phyloP scores from a whole-genome alignment of 2,329 filamentous ascomycete genomes.

The Sarocladium kiliense region DNA sequence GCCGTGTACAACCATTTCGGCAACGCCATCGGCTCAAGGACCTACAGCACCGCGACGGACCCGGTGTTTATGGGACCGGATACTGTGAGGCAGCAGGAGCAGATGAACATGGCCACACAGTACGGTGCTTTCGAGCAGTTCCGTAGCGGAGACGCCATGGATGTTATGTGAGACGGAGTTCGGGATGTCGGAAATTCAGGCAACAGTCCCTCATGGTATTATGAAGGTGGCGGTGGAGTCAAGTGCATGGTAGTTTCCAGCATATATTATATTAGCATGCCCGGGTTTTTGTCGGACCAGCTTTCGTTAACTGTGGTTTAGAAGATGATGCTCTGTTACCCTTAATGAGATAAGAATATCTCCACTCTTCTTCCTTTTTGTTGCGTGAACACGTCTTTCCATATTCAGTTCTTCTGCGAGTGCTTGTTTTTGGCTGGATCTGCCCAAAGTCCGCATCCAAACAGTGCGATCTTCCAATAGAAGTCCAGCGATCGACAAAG shows the following conservation, averaged over 20 bases:
- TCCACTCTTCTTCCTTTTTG: neutral
- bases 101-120: constrained; percentile 61
- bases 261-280: neutral
- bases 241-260: neutral
- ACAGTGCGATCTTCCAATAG: too few species aligned
- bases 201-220: neutral
- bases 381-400: neutral
- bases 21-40: constrained; percentile 28
- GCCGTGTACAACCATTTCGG: constrained; percentile 27
- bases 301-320: neutral
- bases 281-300: neutral
- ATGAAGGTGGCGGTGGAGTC: too few species aligned
- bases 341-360: neutral
- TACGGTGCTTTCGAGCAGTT: constrained; percentile 58
- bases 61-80: constrained; percentile 57
- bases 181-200: neutral
- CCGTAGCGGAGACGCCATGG: constrained; percentile 40
- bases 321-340: neutral
- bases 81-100: constrained; percentile 43
- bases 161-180: constrained; percentile 30
- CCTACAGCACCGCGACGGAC: constrained; percentile 56
- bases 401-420: too few species aligned
- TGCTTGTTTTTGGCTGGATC: too few species aligned
- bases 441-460: too few species aligned
- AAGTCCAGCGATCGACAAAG: too few species aligned